A percentile compares a stretch with the other conserved stretches of the same genome.
phyloP scores from a whole-genome alignment of 164 flowering plant genomes.

The Stephania yunnanensis region DNA sequence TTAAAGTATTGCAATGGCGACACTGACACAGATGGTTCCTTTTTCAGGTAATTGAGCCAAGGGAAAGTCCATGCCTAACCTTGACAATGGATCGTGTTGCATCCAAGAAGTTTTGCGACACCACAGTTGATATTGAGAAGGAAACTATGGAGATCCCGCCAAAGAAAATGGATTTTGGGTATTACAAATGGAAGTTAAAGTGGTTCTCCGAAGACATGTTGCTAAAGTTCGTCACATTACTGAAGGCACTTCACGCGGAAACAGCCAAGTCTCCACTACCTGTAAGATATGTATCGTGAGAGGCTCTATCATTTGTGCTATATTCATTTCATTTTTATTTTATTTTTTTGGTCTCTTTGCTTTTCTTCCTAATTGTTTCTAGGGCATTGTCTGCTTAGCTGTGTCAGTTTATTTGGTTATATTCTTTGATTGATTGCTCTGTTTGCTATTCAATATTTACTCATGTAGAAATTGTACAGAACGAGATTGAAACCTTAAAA shows the following conservation, averaged over 20 bases:
- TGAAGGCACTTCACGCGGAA: conserved; percentile 56
- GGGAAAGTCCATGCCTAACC: conserved; percentile 36
- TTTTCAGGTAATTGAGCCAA: conserved; percentile 52
- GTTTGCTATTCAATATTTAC: not conserved
- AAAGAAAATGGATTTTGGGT: conserved; percentile 10
- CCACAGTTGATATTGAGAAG: not conserved
- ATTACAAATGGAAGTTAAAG: conserved; percentile 47
- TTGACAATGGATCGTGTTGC: conserved; percentile 27
- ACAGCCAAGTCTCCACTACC: conserved; percentile 28
- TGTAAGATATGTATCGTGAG: conserved; percentile 31
- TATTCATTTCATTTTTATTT: conserved; percentile 36
- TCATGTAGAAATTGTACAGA: conserved; percentile 16
- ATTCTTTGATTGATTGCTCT: conserved; percentile 34
- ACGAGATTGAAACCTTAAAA: not conserved
- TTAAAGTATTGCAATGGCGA: too few relatives aligned
- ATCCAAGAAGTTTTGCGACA: conserved; percentile 7
- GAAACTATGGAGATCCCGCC: not conserved
- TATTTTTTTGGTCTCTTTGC: conserved; percentile 18
- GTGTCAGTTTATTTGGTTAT: conserved; percentile 10
- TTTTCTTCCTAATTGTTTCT: not conserved
- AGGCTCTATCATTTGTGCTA: conserved; percentile 7
- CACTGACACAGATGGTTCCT: too few relatives aligned
- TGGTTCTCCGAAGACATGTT: conserved; percentile 61
- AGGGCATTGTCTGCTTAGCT: conserved; percentile 18
- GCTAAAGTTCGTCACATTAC: conserved; percentile 46